These are phyloP conservation scores for Lachnellula subtilissima DNA, from an alignment of 2,329 filamentous ascomycete species.

Conservation along the genomic window DNA sequence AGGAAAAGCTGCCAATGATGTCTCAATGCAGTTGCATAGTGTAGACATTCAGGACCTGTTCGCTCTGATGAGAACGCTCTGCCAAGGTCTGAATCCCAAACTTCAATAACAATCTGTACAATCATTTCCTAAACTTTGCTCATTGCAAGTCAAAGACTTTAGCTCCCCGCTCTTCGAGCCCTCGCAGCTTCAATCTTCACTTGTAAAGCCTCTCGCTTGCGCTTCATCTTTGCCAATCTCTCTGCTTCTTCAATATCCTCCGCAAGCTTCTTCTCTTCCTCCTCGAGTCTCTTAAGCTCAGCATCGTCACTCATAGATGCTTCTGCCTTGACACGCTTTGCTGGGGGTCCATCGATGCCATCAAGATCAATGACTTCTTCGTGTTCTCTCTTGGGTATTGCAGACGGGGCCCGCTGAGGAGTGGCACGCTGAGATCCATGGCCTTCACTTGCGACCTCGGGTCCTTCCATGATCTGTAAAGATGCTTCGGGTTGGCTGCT, in stretches of 20 bases:
- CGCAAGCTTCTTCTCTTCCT: neutral
- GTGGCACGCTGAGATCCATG: too few species aligned
- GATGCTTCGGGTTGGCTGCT: too few species aligned
- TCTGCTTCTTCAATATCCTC: conserved; percentile 1
- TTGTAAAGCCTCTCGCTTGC: neutral
- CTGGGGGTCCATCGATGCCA: neutral
- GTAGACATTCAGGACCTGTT: too few species aligned
- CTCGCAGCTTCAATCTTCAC: neutral
- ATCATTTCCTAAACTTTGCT: too few species aligned
- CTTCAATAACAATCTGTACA: too few species aligned
- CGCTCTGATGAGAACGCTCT: too few species aligned
- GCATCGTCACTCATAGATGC: neutral
- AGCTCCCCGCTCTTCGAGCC: neutral
- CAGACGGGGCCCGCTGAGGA: neutral
- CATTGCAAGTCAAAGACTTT: neutral
- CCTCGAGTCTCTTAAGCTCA: neutral
- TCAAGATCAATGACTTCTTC: neutral
- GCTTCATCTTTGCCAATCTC: conserved; percentile 3
- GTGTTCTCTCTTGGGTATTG: neutral
- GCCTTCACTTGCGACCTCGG: too few species aligned
- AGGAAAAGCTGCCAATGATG: too few species aligned
- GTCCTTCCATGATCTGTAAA: too few species aligned
- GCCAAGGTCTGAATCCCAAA: too few species aligned
- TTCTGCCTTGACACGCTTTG: neutral
- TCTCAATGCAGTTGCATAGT: too few species aligned